These are phyloP conservation scores for Fagus sylvatica DNA, from an alignment of 306 rosid genomes.

Conservation along the genomic window DNA sequence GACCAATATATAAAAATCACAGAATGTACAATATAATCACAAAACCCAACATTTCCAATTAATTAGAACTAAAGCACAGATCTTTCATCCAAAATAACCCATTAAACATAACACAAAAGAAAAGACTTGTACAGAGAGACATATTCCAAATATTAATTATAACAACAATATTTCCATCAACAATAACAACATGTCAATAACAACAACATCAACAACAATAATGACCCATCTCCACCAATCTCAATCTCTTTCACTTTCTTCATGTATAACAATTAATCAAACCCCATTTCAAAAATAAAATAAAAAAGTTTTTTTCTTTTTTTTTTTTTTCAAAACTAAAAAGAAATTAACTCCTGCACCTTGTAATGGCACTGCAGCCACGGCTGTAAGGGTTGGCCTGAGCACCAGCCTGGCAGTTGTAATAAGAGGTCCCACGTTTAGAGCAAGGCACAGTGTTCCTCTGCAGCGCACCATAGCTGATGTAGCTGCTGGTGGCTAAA, in stretches of 20 bases:
- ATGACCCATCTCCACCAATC: slow-evolving; percentile 11
- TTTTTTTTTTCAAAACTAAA: neutral
- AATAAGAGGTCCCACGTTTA: slow-evolving; percentile 88
- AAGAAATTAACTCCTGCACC: slow-evolving; percentile 78
- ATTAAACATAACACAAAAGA: neutral
- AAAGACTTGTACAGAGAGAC: slow-evolving; percentile 22
- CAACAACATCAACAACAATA: slow-evolving; percentile 7
- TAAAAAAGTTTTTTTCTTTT: no score
- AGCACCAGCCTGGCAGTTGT: slow-evolving; percentile 88
- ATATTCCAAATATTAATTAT: slow-evolving; percentile 17
- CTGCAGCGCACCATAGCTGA: slow-evolving; percentile 97
- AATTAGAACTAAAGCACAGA: neutral
- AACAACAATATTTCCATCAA: slow-evolving; percentile 14
- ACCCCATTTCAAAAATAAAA: slow-evolving; percentile 24
- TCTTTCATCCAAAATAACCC: neutral
- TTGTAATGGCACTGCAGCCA: slow-evolving; percentile 85
- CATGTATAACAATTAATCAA: slow-evolving; percentile 46
- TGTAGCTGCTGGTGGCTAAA: slow-evolving; percentile 70
- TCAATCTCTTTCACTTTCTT: slow-evolving; percentile 12
- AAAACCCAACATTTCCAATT: neutral
- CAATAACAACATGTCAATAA: no score
- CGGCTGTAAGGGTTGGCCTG: slow-evolving; percentile 89
- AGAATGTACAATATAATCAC: neutral
- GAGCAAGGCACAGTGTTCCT: slow-evolving; percentile 97
- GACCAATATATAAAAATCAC: no score